Base-by-base conservation (phyloP, 1,284 basidiomycete species). In the Meripilus lineatus region DNA sequence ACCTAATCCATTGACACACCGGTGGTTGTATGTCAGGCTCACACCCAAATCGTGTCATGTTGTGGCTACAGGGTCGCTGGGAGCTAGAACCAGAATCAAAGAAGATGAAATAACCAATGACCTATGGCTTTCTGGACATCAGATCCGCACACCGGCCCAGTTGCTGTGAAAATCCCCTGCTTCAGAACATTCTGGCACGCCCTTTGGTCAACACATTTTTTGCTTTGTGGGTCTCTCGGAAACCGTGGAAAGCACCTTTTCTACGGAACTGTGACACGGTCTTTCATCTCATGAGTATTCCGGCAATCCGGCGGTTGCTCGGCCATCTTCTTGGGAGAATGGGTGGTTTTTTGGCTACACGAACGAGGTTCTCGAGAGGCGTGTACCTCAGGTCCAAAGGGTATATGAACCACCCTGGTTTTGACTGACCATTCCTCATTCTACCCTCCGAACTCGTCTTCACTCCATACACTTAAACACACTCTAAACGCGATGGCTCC, bases 391-490 rank as follows among this genome's bases (percentile, higher is more conserved):
- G n/a, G n/a, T 25, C 32, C 25, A 21, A 14, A 24, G 38, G 21
- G 35, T 44, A 44, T 44, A 44, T 44, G 36, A 38, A 38, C 36
- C 24, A 26, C 32, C 7, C 38, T 32, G 28, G 28, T 30, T n/a
- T 28, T 28, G 10, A 32, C 25, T 40, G 17, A 6, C 36, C 18
- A 28, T 18, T 38, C 42, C 22, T 32, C 15, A 25, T 24, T 28
- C 14, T 28, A 26, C 6, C 33, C 39, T 18, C 32, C 14, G 21
- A 37, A 37, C 35, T 22, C 25, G 34, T 15, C 18, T 33, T 30
- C 46, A 20, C 15, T 33, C 15, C 37, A 30, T 32, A 51, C 49
- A 45, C 50, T 46, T 38, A 46, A 45, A 26, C 30, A 26, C 23
- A 21, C 45, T 20, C 46, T 44, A n/a, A 42, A 38, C n/a, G n/a